phyloP scores from a whole-genome alignment of 139 green algal species.

The Picochlorum sp. region DNA sequence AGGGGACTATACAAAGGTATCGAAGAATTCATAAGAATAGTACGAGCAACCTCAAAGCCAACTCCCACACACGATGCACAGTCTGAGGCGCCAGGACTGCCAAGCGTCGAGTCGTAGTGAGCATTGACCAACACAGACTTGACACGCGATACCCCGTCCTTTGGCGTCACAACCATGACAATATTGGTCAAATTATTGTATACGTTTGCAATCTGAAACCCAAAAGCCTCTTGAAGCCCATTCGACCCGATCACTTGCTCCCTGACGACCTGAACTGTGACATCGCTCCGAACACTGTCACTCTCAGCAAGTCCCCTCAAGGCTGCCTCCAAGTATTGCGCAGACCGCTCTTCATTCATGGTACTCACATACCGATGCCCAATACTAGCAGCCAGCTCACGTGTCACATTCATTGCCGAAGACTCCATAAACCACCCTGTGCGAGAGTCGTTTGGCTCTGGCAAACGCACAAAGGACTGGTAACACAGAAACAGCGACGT shows the following conservation, averaged over 20 bases:
- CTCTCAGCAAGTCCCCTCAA: constrained; percentile 2
- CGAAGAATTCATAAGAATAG: constrained; percentile 24
- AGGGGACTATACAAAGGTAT: constrained; percentile 36
- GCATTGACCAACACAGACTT: constrained; percentile 38
- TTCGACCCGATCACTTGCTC: constrained; percentile 11
- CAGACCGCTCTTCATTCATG: constrained; percentile 16
- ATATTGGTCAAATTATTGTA: constrained; percentile 56
- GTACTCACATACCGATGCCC: constrained; percentile 34
- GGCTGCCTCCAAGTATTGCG: constrained; percentile 15
- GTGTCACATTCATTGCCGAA: constrained; percentile 28
- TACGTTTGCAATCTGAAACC: constrained; percentile 45
- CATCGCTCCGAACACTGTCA: constrained; percentile 5
- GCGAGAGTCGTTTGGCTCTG: too few relatives aligned
- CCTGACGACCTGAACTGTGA: constrained; percentile 12
- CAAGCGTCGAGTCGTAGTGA: constrained; percentile 40
- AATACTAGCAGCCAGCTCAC: constrained; percentile 34
- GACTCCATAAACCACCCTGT: too few relatives aligned
- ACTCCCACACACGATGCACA: constrained; percentile 41
- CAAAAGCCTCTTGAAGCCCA: constrained; percentile 17
- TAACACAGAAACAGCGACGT: too few relatives aligned
- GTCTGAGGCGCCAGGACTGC: constrained; percentile 45
- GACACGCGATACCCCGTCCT: not conserved
- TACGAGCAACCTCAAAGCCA: constrained; percentile 48
- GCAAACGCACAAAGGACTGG: too few relatives aligned
- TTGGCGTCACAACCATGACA: constrained; percentile 32